phyloP scores from a whole-genome alignment of 2,329 filamentous ascomycete genomes.

The Xylariaceae sp. region DNA sequence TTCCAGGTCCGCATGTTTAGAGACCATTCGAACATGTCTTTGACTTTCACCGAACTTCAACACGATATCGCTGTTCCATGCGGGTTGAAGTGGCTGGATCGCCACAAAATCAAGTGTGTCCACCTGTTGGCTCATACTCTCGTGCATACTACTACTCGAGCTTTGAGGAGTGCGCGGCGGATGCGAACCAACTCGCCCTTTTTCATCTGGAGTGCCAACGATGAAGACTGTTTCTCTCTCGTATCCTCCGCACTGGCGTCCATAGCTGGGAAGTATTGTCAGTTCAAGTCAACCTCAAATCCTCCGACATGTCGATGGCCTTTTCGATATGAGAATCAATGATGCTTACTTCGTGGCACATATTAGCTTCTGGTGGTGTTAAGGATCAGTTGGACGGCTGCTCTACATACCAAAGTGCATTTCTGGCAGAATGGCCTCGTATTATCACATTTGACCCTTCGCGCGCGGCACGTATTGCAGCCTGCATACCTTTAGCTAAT shows the following conservation, averaged over 20 bases:
- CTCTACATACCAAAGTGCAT: constrained; percentile 38
- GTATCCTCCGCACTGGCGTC: constrained; percentile 60
- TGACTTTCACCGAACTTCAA: constrained; percentile 39
- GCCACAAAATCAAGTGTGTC: constrained; percentile 32
- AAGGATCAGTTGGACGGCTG: no score
- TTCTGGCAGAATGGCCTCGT: constrained; percentile 59
- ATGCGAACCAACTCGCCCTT: constrained; percentile 56
- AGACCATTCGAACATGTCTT: constrained; percentile 43
- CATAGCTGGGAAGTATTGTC: constrained; percentile 38
- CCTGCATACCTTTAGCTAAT: constrained; percentile 26
- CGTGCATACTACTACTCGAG: constrained; percentile 33
- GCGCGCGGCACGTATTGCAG: constrained; percentile 58
- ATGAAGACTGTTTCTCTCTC: constrained; percentile 63
- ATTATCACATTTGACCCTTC: constrained; percentile 52
- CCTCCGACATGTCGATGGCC: no score
- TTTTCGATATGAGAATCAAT: no score
- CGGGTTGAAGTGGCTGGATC: constrained; percentile 43
- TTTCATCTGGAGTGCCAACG: constrained; percentile 54
- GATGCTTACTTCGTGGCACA: no score
- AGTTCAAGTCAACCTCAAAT: no score
- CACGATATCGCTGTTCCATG: constrained; percentile 48
- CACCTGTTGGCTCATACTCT: constrained; percentile 16
- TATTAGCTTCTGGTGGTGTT: no score
- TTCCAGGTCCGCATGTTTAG: constrained; percentile 43
- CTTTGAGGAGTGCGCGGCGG: constrained; percentile 47